A percentile compares a stretch with the other conserved stretches of the same genome.
Evolutionary conservation across 805 yeast species (phyloP).

Genomic region (Starmerella sp.): DNA sequence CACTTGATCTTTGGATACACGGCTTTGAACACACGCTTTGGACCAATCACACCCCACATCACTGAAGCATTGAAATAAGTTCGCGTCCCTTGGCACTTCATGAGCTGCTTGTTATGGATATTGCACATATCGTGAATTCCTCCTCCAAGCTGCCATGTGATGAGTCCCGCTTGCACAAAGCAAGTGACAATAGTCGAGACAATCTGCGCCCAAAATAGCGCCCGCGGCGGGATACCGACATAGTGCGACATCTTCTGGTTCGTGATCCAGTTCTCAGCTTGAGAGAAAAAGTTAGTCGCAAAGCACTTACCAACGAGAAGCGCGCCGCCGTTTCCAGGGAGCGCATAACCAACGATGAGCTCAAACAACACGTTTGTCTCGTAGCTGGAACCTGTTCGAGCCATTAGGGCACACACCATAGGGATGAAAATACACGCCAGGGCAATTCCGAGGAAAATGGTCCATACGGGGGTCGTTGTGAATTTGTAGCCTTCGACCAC

Average conservation of each 20-base stretch:
- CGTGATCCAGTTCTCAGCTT: constrained; percentile 49
- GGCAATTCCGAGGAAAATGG: constrained; percentile 42
- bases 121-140: constrained; percentile 27
- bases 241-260: constrained; percentile 47
- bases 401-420: background rate
- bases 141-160: constrained; percentile 29
- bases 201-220: constrained; percentile 41
- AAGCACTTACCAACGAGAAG: constrained; percentile 40
- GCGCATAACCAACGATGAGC: constrained; percentile 45
- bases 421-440: constrained; percentile 38
- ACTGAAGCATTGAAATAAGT: constrained; percentile 41
- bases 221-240: constrained; percentile 46
- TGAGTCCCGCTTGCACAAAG: constrained; percentile 25
- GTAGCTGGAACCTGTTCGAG: background rate
- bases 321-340: constrained; percentile 46
- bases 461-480: constrained; percentile 49
- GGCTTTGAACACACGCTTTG: constrained; percentile 31
- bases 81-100: constrained; percentile 30
- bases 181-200: constrained; percentile 24
- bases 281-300: constrained; percentile 50
- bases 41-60: constrained; percentile 37
- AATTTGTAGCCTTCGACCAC: constrained; percentile 31
- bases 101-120: constrained; percentile 25
- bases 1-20: constrained; percentile 51
- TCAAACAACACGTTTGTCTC: constrained; percentile 40